Percentiles rank a stretch among this genome's conserved stretches.
These are phyloP conservation scores for Paramecium tetraurelia DNA, from an alignment of 73 alveolate genomes.

Conservation along the genomic window DNA sequence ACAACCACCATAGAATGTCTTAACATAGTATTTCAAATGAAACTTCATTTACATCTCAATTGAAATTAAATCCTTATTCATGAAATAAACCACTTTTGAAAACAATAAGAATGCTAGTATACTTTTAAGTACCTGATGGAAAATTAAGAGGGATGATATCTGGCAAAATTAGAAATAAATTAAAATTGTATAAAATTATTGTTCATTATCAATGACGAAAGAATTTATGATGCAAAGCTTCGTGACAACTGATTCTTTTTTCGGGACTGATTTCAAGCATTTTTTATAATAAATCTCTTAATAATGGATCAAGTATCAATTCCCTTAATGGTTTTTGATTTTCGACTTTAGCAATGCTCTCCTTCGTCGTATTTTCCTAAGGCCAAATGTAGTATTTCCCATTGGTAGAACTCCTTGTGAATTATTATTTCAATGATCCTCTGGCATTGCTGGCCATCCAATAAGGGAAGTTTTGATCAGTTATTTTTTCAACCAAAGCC, in stretches of 20 bases:
- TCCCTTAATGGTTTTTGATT: constrained; percentile 28
- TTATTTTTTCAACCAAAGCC: constrained; percentile 89
- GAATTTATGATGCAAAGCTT: constrained; percentile 76
- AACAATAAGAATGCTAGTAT: no score
- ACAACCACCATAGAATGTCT: no score
- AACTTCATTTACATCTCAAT: no score
- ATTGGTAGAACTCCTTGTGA: not conserved
- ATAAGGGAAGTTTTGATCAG: constrained; percentile 84
- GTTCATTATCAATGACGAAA: constrained; percentile 23
- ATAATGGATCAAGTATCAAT: constrained; percentile 65
- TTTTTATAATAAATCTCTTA: constrained; percentile 66
- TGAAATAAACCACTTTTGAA: no score
- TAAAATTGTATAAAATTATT: not conserved
- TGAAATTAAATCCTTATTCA: no score
- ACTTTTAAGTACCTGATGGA: no score
- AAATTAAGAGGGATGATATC: not conserved
- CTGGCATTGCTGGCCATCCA: constrained; percentile 85
- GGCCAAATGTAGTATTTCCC: constrained; percentile 46
- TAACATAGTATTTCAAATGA: no score
- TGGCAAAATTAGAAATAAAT: not conserved
- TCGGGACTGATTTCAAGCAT: constrained; percentile 74
- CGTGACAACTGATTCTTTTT: constrained; percentile 72
- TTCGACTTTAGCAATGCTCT: constrained; percentile 55
- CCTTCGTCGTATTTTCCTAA: not conserved
- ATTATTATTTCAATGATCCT: not conserved